Percentiles rank a stretch among this genome's conserved stretches.
Evolutionary conservation across 78 protist genomes (phyloP).

Genomic region (Guillardia theta): DNA sequence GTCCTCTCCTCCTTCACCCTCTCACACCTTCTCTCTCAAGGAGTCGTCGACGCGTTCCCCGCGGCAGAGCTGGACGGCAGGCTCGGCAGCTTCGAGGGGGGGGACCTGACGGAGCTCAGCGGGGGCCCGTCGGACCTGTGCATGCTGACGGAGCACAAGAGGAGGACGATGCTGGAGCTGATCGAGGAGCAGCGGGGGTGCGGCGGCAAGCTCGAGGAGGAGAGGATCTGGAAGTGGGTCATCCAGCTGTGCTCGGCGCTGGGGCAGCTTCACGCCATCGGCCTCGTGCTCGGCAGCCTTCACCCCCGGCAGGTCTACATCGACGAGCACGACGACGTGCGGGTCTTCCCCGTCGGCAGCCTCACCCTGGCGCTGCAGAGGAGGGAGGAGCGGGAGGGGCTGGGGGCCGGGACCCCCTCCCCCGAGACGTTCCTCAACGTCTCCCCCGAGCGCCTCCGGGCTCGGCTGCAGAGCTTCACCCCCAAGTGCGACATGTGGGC

Average conservation of each 20-base stretch:
- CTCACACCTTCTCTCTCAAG: no score
- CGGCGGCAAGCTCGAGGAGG: not conserved
- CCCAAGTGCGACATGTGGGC: not conserved
- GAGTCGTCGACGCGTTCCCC: no score
- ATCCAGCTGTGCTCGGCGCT: slow-evolving; percentile 32
- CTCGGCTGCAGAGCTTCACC: not conserved
- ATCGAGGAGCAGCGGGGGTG: no score
- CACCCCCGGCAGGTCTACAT: slow-evolving; percentile 58
- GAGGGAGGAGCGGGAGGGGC: not conserved
- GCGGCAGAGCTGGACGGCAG: no score
- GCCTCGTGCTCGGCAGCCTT: slow-evolving; percentile 46
- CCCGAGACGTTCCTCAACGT: slow-evolving; percentile 69
- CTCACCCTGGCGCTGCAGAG: slow-evolving; percentile 31
- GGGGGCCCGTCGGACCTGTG: no score
- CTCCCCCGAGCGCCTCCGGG: slow-evolving; percentile 61
- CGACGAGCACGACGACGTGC: not conserved
- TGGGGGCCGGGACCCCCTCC: slow-evolving; percentile 44
- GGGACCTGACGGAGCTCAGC: no score
- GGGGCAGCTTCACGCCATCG: slow-evolving; percentile 34
- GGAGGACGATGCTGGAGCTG: no score
- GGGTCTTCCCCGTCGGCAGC: not conserved
- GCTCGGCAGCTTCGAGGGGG: no score
- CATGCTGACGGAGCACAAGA: no score
- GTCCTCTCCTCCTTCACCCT: no score
- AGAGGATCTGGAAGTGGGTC: slow-evolving; percentile 14